Evolutionary conservation across 108 stramenopile genomes (phyloP).

Genomic region (Nannochloropsis gaditana): DNA sequence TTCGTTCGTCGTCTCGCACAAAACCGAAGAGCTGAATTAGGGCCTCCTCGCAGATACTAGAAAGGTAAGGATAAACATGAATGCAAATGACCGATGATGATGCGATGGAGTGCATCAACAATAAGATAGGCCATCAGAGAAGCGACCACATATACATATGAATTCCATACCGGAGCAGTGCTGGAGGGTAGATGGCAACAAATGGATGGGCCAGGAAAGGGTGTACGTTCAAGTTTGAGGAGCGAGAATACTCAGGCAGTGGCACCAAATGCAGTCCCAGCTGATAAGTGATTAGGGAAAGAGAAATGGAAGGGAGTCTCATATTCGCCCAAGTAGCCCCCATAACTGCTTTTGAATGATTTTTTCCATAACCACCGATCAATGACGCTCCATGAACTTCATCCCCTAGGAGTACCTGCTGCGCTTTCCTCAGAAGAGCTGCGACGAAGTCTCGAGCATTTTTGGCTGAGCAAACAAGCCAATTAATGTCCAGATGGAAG

Average conservation of each 20-base stretch:
- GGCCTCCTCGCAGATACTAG: neutral
- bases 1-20: neutral
- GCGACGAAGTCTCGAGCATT: constrained; percentile 26
- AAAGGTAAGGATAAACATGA: neutral
- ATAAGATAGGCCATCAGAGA: neutral
- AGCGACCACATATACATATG: neutral
- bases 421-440: constrained; percentile 18
- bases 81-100: neutral
- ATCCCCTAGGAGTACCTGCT: neutral
- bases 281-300: neutral
- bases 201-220: constrained; percentile 35
- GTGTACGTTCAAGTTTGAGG: constrained; percentile 24
- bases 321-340: neutral
- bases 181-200: neutral
- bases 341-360: too few relatives aligned
- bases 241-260: constrained; percentile 26
- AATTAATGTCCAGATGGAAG: constrained; percentile 27
- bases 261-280: neutral
- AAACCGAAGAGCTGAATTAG: neutral
- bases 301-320: neutral
- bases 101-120: neutral
- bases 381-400: neutral
- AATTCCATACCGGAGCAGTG: neutral
- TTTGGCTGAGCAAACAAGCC: constrained; percentile 32
- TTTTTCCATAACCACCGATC: neutral